Conservation (phyloP, 2,329 filamentous ascomycete species). For the Metarhizium sp. region DNA sequence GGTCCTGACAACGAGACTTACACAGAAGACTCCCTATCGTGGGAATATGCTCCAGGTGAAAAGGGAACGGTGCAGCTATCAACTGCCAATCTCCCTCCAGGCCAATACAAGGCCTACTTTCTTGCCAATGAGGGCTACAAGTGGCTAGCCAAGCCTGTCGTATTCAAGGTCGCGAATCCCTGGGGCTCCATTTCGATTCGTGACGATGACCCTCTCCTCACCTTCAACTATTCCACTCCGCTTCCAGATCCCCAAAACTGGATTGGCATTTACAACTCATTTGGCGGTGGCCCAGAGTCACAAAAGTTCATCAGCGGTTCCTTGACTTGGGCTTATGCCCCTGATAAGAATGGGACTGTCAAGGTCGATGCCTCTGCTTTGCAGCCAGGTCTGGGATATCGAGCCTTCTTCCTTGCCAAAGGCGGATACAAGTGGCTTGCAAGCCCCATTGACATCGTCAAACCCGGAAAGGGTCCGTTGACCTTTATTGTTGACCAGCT, state of each 20-base stretch:
- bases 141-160: slow-evolving; percentile 22
- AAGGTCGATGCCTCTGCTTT: slow-evolving; percentile 15
- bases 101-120: slow-evolving; percentile 25
- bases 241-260: slow-evolving; percentile 23
- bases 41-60: slow-evolving; percentile 19
- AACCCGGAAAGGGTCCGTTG: slow-evolving; percentile 13
- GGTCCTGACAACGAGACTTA: slow-evolving; percentile 20
- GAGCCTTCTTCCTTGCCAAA: slow-evolving; percentile 25
- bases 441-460: slow-evolving; percentile 20
- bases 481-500: slow-evolving; percentile 20
- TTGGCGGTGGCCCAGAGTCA: slow-evolving; percentile 24
- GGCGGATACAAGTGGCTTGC: slow-evolving; percentile 27
- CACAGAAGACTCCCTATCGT: slow-evolving; percentile 17
- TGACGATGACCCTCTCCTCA: slow-evolving; percentile 14
- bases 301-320: slow-evolving; percentile 18
- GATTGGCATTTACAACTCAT: slow-evolving; percentile 26
- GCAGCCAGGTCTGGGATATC: slow-evolving; percentile 20
- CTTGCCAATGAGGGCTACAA: slow-evolving; percentile 23
- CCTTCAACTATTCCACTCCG: slow-evolving; percentile 25
- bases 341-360: slow-evolving; percentile 16
- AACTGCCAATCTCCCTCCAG: slow-evolving; percentile 13
- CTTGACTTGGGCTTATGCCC: slow-evolving; percentile 25
- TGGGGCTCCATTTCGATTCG: slow-evolving; percentile 7
- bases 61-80: slow-evolving; percentile 17
- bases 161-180: slow-evolving; percentile 14